Evolutionary conservation across 768 basidiomycete species (phyloP).

Genomic region (Aureoboletus auriporus): DNA sequence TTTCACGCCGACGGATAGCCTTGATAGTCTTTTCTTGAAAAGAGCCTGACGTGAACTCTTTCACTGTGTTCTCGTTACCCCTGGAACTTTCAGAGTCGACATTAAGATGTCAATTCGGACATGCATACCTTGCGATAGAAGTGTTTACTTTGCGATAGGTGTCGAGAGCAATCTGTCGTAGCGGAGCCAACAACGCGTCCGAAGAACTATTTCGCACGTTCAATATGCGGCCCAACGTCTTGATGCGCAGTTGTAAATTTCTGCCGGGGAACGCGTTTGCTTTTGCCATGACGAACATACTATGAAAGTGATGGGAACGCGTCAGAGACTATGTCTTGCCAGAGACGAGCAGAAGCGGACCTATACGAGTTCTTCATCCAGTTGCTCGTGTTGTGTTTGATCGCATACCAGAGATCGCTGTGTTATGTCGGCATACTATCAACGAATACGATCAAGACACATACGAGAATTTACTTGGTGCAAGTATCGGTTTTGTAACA

Average conservation of each 20-base stretch:
- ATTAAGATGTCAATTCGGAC: not conserved
- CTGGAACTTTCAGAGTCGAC: conserved; percentile 3
- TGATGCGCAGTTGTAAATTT: conserved; percentile 17
- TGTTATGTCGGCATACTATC: not conserved
- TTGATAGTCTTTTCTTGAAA: conserved; percentile 29
- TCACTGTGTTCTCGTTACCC: conserved; percentile 31
- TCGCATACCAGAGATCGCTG: conserved; percentile 29
- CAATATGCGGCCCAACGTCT: conserved; percentile 23
- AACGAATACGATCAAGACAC: conserved; percentile 8
- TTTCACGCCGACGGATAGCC: conserved; percentile 30
- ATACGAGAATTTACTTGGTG: conserved; percentile 20
- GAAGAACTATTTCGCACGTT: conserved; percentile 22
- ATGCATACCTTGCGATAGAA: conserved; percentile 37
- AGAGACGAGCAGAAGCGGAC: conserved; percentile 11
- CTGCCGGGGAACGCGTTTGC: conserved; percentile 34
- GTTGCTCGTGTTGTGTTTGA: conserved; percentile 28
- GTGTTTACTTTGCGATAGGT: conserved; percentile 35
- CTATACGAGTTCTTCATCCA: conserved; percentile 35
- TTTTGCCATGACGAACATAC: conserved; percentile 36
- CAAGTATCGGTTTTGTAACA: conserved; percentile 10
- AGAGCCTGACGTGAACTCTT: conserved; percentile 27
- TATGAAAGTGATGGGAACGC: conserved; percentile 1
- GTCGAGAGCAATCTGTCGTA: conserved; percentile 34
- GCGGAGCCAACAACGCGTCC: conserved; percentile 33
- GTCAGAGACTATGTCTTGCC: not conserved